These are phyloP conservation scores for Coniferiporia weirii DNA, from an alignment of 1,284 basidiomycete species.

Conservation along the genomic window DNA sequence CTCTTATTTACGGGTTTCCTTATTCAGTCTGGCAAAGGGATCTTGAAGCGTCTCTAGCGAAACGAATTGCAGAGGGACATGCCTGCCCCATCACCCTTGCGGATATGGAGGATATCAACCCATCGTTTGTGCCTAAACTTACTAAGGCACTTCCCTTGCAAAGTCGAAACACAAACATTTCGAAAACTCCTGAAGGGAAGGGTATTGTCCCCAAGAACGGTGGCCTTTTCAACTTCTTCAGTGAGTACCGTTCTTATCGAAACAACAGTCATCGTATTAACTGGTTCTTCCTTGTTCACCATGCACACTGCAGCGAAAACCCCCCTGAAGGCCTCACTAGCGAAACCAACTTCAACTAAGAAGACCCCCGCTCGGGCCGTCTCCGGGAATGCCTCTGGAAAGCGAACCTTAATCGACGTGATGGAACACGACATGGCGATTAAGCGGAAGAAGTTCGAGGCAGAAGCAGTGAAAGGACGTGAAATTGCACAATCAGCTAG, in stretches of 20 bases:
- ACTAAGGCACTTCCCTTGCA: slow-evolving; percentile 35
- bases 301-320: slow-evolving; percentile 22
- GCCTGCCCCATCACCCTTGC: slow-evolving; percentile 70
- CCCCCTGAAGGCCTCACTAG: slow-evolving; percentile 15
- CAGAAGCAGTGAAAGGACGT: slow-evolving; percentile 19
- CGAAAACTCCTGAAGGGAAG: slow-evolving; percentile 34
- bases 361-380: slow-evolving; percentile 18
- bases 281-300: slow-evolving; percentile 26
- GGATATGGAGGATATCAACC: slow-evolving; percentile 79
- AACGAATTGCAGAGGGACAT: slow-evolving; percentile 70
- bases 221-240: slow-evolving; percentile 58
- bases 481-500: slow-evolving; percentile 6
- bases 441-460: slow-evolving; percentile 42
- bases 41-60: slow-evolving; percentile 53
- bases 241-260: slow-evolving; percentile 34
- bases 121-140: slow-evolving; percentile 53
- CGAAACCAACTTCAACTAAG: slow-evolving; percentile 2
- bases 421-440: slow-evolving; percentile 56
- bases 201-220: slow-evolving; percentile 31
- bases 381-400: slow-evolving; percentile 62
- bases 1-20: neutral
- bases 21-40: slow-evolving; percentile 36
- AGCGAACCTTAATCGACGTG: slow-evolving; percentile 62
- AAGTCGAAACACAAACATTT: slow-evolving; percentile 27
- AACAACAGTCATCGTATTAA: neutral